These are phyloP conservation scores for Penicillium bovifimosum DNA, from an alignment of 495 filamentous ascomycete genomes.

Conservation along the genomic window DNA sequence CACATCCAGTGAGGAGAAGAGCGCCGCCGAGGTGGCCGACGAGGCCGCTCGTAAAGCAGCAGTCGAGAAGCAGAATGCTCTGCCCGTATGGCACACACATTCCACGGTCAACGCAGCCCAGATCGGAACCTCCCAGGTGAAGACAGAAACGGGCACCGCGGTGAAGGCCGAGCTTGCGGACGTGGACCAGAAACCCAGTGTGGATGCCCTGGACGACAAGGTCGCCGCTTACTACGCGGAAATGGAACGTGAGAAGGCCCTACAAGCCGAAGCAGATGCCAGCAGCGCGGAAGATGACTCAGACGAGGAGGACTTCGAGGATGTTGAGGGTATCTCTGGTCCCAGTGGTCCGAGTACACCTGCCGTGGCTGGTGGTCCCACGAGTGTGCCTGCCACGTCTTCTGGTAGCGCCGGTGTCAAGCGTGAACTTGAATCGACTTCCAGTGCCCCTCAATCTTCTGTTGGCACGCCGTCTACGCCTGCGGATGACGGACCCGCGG, in stretches of 20 bases:
- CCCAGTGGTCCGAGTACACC: constrained; percentile 36
- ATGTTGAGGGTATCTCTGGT: constrained; percentile 39
- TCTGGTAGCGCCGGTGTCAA: constrained; percentile 27
- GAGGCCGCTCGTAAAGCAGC: constrained; percentile 68
- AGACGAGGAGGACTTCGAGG: constrained; percentile 48
- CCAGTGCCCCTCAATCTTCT: constrained; percentile 39
- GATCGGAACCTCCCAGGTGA: constrained; percentile 19
- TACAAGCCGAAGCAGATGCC: constrained; percentile 43
- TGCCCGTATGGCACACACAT: constrained; percentile 86
- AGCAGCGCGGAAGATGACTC: constrained; percentile 44
- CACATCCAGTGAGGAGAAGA: constrained; percentile 66
- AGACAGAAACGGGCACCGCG: constrained; percentile 32
- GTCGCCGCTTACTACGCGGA: constrained; percentile 49
- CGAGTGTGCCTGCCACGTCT: constrained; percentile 24
- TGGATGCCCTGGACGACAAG: constrained; percentile 43
- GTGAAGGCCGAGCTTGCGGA: constrained; percentile 47
- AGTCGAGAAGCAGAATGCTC: constrained; percentile 72
- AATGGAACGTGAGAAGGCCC: constrained; percentile 45
- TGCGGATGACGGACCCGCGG: constrained; percentile 35
- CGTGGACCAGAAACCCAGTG: constrained; percentile 50
- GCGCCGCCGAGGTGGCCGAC: constrained; percentile 66
- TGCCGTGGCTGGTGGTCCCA: constrained; percentile 26
- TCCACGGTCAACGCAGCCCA: constrained; percentile 59
- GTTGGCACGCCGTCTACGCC: constrained; percentile 38
- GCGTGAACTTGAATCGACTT: constrained; percentile 38